Evolutionary conservation across 208 protist species (phyloP).

Genomic region (Trichomonas gallinae): DNA sequence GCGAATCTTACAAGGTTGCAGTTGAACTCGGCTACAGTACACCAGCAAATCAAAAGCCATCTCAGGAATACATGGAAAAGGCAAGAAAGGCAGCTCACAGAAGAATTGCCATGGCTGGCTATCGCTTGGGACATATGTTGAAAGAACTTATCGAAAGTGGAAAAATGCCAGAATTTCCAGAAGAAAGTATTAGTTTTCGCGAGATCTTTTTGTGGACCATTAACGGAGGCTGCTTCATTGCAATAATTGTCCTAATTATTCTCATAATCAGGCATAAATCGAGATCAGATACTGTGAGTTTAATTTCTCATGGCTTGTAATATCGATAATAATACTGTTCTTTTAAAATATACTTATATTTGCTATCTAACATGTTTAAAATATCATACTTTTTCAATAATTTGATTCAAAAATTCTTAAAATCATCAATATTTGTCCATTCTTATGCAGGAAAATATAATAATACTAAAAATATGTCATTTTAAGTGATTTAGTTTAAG

Average conservation of each 20-base stretch:
- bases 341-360: too few relatives aligned
- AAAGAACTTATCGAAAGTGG: background rate
- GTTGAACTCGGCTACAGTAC: background rate
- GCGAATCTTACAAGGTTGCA: background rate
- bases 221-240: background rate
- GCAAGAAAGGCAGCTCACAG: background rate
- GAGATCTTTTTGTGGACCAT: background rate
- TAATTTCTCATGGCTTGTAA: background rate
- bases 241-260: background rate
- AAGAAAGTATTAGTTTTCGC: too few relatives aligned
- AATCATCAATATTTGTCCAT: too few relatives aligned
- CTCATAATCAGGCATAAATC: background rate
- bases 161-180: background rate
- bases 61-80: background rate
- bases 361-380: too few relatives aligned
- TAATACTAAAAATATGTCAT: too few relatives aligned
- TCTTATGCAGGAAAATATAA: too few relatives aligned
- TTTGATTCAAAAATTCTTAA: too few relatives aligned
- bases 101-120: background rate
- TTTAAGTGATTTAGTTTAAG: too few relatives aligned
- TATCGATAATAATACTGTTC: too few relatives aligned
- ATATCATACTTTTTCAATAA: too few relatives aligned
- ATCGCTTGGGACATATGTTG: background rate
- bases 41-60: background rate
- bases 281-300: background rate